Conservation (phyloP, 768 basidiomycete genomes). For the Tulasnella calospora region DNA sequence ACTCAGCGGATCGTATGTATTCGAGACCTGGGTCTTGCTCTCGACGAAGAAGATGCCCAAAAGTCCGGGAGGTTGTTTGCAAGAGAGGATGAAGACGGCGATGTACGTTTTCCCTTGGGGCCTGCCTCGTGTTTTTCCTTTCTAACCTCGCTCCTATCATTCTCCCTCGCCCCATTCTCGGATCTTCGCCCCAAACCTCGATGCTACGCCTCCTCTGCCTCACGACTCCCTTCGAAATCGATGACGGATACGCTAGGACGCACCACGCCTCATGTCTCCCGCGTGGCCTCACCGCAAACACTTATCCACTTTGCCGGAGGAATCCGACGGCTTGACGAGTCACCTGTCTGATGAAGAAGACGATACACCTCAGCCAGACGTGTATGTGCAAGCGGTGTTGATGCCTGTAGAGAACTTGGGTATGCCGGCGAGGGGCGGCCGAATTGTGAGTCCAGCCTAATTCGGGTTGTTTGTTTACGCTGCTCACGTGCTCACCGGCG, state of each 20-base stretch:
- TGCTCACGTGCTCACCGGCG: not conserved
- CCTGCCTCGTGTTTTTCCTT: slow-evolving; percentile 5
- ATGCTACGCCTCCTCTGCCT: not conserved
- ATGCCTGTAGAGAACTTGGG: slow-evolving; percentile 18
- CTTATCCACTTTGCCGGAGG: slow-evolving; percentile 19
- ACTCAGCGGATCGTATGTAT: slow-evolving; percentile 12
- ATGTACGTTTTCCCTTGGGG: not conserved
- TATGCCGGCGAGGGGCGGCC: not conserved
- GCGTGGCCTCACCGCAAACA: not conserved
- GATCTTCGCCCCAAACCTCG: not conserved
- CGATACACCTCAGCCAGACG: not conserved
- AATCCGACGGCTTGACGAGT: slow-evolving; percentile 5
- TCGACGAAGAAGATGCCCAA: not conserved
- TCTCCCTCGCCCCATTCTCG: not conserved
- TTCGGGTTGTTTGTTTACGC: not conserved
- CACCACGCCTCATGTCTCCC: slow-evolving; percentile 6
- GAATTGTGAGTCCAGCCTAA: slow-evolving; percentile 5
- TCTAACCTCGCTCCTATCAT: not conserved
- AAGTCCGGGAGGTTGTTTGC: not conserved
- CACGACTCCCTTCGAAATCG: not conserved
- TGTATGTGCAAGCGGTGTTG: slow-evolving; percentile 12
- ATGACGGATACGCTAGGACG: not conserved
- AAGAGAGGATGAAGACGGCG: slow-evolving; percentile 2
- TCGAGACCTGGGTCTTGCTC: not conserved
- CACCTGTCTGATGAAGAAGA: slow-evolving; percentile 4